Base-by-base conservation (phyloP, 768 basidiomycete species). In the Amanita jacksonii region DNA sequence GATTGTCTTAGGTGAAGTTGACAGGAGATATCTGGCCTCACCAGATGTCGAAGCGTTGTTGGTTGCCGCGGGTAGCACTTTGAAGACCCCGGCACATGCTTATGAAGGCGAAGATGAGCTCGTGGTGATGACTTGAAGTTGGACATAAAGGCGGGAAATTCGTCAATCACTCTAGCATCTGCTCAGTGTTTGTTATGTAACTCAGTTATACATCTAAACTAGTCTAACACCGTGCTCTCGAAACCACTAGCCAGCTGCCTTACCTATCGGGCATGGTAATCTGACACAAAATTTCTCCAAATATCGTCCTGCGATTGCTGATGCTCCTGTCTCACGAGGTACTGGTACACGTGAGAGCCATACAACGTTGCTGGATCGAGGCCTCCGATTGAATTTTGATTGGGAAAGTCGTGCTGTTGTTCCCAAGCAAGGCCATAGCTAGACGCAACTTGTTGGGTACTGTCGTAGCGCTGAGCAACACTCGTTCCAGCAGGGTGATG, bases 1-100 rank as follows among this genome's bases (percentile, higher is more conserved):
- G 16, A 70, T 69, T 28, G 78, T 92, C 3, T 67, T 96, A 1
- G 92, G 91, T n/a, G 83, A 91, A 57, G 75, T 94, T 38, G 81
- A 82, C 65, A 83, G 82, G 59, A 78, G 83, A 46, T 94, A 89
- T 54, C 71, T 86, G 18, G 81, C 82, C 27, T 84, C 89, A 0
- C 92, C 92, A 0, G 78, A 96, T 53, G 68, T 94, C 15, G 85
- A 92, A 36, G 62, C 74, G 0, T 67, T 96, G 19, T 65, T 96
- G 7, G 55, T 66, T 5, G 77, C 79, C 9, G 72, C 91, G 70
- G 79, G 81, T 39, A 51, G 63, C 8, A 68, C 69, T 13, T 77
- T 81, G 41, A 57, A 56, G 22, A 52, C 54, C 4, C 51, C 61
- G 9, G 41, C 43, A 12, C 30, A 52, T 18, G 43, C 52, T 5